Evolutionary conservation across 1,284 basidiomycete species (phyloP).

Genomic region (Macrocystidia cucumis): DNA sequence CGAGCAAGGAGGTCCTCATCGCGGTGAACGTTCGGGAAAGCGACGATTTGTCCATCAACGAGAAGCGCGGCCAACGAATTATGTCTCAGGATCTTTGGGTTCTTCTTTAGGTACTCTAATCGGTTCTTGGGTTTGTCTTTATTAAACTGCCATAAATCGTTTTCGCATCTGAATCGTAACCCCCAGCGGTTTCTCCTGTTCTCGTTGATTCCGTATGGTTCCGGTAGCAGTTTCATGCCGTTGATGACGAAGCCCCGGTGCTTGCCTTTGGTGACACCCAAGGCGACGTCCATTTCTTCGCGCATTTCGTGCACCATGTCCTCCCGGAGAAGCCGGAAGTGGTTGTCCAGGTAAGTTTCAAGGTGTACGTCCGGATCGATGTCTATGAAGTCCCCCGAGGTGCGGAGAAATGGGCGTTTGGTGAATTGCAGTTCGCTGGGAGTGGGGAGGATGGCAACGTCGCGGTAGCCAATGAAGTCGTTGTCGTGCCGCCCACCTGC

Average conservation of each 20-base stretch:
- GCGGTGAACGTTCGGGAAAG: constrained; percentile 42
- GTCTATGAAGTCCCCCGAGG: constrained; percentile 32
- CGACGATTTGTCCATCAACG: constrained; percentile 34
- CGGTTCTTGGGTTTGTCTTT: constrained; percentile 18
- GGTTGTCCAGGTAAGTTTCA: constrained; percentile 47
- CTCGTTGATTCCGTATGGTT: constrained; percentile 21
- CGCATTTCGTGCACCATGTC: constrained; percentile 55
- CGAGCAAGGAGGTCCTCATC: constrained; percentile 39
- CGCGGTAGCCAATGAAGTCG: constrained; percentile 45
- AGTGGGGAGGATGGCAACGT: constrained; percentile 52
- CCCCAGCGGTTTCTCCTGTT: constrained; percentile 35
- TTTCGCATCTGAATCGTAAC: constrained; percentile 28
- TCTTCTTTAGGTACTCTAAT: constrained; percentile 26
- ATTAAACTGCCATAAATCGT: constrained; percentile 33
- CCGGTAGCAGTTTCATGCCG: constrained; percentile 25
- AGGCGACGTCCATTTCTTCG: constrained; percentile 36
- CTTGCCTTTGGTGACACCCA: constrained; percentile 33
- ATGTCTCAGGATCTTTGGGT: constrained; percentile 36
- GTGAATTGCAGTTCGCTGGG: constrained; percentile 39
- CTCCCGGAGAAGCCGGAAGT: constrained; percentile 52
- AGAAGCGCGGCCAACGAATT: constrained; percentile 42
- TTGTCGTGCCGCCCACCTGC: constrained; percentile 59
- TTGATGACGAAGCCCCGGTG: constrained; percentile 32
- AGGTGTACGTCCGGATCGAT: too few species aligned
- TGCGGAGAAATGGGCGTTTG: constrained; percentile 37